Evolutionary conservation across 345 rosid genomes (phyloP), one percentile per base, ranked within the genome.

Genomic region (Populus alba): DNA sequence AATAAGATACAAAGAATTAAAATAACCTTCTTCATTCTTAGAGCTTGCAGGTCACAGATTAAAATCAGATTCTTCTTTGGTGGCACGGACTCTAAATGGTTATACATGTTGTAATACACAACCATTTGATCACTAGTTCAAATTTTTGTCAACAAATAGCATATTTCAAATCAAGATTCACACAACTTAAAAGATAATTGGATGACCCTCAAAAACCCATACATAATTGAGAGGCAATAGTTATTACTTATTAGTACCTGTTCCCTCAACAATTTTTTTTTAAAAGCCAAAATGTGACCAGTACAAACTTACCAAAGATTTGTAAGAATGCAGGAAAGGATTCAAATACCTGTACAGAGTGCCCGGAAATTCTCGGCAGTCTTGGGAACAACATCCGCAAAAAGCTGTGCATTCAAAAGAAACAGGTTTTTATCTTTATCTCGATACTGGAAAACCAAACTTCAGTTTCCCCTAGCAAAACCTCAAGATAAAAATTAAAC

Each of bases 291-390:
- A 55, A 55, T 10, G 3, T 8, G 25, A 22, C 62, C 11, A 55
- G 9, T 22, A 22, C 62, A 22, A 55, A 22, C 25, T 22, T n/a
- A 55, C 9, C 23, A 55, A 8, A 10, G 62, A 55, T 2, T 22
- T 8, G 12, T 8, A 57, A 57, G 63, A 57, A 57, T 9, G 63
- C 27, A 4, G 23, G 63, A 57, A 25, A 69, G 25, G 16, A 35
- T 72, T 35, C 75, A 77, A 41, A 47, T 88, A 94, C 99, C 99
- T 84, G 97, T 91, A 81, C 97, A 97, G 63, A 97, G 97, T 74
- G 95, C 92, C 70, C 97, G 93, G 61, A 97, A 97, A 86, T 97
- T 97, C 78, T 97, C 98, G 1, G 96, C 95, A 23, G 99, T 92
- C 91, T 83, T 92, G 27, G 98, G 99, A 82, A 91, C 98, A 84